These are phyloP conservation scores for Metschnikowia borealis DNA, from an alignment of 805 yeast species.

Conservation along the genomic window DNA sequence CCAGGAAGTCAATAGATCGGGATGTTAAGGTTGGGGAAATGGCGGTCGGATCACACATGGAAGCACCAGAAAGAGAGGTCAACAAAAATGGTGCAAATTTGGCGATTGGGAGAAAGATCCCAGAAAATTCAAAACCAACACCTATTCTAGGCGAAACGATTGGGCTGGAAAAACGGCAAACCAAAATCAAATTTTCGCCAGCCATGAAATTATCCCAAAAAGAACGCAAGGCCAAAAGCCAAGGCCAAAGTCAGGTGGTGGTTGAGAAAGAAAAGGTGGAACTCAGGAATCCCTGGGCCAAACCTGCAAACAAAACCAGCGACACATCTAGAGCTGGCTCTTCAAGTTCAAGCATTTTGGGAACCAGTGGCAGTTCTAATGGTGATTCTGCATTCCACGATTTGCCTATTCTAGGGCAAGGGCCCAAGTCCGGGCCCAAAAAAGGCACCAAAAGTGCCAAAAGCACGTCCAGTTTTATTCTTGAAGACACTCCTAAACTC, in stretches of 20 bases:
- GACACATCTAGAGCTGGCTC: not conserved
- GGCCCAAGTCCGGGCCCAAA: constrained; percentile 4
- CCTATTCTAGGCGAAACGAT: constrained; percentile 11
- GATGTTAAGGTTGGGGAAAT: too few relatives aligned
- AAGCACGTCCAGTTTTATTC: constrained; percentile 41
- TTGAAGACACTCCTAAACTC: constrained; percentile 37
- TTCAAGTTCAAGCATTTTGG: not conserved
- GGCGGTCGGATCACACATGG: too few relatives aligned
- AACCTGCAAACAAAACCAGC: not conserved
- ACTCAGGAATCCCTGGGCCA: constrained; percentile 12
- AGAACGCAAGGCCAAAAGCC: constrained; percentile 34
- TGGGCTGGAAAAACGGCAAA: constrained; percentile 15
- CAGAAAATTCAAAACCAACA: not conserved
- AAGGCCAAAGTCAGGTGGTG: not conserved
- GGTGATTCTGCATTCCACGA: constrained; percentile 1
- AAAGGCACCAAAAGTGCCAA: constrained; percentile 3
- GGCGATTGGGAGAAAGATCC: too few relatives aligned
- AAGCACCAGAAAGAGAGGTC: not conserved
- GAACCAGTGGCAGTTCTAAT: not conserved
- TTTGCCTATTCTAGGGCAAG: constrained; percentile 22
- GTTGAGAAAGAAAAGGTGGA: not conserved
- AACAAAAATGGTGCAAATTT: too few relatives aligned
- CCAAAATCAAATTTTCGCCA: constrained; percentile 34
- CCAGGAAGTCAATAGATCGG: not conserved
- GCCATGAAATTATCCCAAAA: constrained; percentile 52